A percentile compares a stretch with the other conserved stretches of the same genome.
These are phyloP conservation scores for Exserohilum rostratum DNA, from an alignment of 2,329 filamentous ascomycete species.

Conservation along the genomic window DNA sequence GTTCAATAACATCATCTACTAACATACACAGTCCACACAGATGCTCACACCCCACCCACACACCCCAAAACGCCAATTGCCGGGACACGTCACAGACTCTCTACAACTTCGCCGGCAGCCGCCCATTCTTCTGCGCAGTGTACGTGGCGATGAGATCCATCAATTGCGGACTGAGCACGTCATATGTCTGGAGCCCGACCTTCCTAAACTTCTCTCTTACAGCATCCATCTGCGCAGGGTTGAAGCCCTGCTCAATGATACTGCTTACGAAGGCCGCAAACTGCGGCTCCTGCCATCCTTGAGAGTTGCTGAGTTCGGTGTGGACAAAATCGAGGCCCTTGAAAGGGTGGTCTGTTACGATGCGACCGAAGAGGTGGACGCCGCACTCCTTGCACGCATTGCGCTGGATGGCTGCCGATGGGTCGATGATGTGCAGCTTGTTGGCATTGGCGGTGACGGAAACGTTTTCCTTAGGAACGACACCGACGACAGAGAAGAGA, in stretches of 20 bases:
- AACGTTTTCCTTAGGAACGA: conserved; percentile 63
- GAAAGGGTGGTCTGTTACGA: conserved; percentile 69
- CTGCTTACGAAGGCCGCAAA: conserved; percentile 72
- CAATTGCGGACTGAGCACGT: conserved; percentile 64
- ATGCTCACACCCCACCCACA: no score
- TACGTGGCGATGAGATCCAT: conserved; percentile 64
- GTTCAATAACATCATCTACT: conserved; percentile 3
- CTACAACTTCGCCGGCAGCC: conserved; percentile 33
- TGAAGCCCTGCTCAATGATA: conserved; percentile 71
- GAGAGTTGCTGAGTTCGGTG: conserved; percentile 63
- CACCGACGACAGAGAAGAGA: conserved; percentile 69
- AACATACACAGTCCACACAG: background rate
- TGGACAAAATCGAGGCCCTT: conserved; percentile 74
- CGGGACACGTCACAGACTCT: background rate
- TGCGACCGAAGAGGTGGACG: conserved; percentile 71
- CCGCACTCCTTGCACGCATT: conserved; percentile 48
- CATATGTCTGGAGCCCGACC: conserved; percentile 66
- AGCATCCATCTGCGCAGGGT: conserved; percentile 60
- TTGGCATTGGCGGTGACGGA: conserved; percentile 62
- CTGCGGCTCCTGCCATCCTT: conserved; percentile 74
- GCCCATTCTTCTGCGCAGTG: conserved; percentile 57
- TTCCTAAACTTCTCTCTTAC: conserved; percentile 61
- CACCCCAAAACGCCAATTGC: background rate
- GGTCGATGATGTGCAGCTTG: conserved; percentile 63
- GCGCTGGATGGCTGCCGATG: conserved; percentile 64